A percentile compares a stretch with the other conserved stretches of the same genome.
Evolutionary conservation across 495 filamentous ascomycete genomes (phyloP).

Genomic region (Hypoxylon lienhwacheense): DNA sequence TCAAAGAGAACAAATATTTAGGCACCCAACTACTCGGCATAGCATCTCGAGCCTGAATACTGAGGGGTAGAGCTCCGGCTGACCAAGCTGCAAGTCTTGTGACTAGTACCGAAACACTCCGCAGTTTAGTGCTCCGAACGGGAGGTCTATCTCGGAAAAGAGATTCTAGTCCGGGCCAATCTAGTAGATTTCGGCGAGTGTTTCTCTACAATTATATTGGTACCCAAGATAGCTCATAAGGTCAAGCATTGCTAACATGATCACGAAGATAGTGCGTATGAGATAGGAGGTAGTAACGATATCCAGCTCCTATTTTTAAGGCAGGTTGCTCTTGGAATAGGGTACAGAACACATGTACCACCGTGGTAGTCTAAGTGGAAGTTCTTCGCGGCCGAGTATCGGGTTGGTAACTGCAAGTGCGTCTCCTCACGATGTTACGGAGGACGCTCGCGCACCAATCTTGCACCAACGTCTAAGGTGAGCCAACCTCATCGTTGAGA

Average conservation of each 20-base stretch:
- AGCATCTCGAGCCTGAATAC: slow-evolving; percentile 10
- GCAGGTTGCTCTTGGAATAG: too few species aligned
- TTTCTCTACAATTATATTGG: slow-evolving; percentile 5
- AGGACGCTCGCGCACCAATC: too few species aligned
- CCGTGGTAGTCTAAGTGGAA: too few species aligned
- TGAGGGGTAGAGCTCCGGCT: slow-evolving; percentile 14
- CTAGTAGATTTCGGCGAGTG: slow-evolving; percentile 5
- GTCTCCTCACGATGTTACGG: too few species aligned
- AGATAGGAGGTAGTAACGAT: not conserved
- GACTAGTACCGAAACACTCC: slow-evolving; percentile 13
- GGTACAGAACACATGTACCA: too few species aligned
- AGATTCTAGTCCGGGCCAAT: slow-evolving; percentile 9
- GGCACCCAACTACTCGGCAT: slow-evolving; percentile 11
- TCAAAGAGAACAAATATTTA: slow-evolving; percentile 6
- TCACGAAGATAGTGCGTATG: not conserved
- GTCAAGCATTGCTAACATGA: slow-evolving; percentile 1
- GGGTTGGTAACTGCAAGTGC: too few species aligned
- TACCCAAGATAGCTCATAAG: slow-evolving; percentile 8
- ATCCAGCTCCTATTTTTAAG: too few species aligned
- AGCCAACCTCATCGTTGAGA: not conserved
- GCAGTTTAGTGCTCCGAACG: slow-evolving; percentile 1
- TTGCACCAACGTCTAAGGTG: not conserved
- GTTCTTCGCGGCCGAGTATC: too few species aligned
- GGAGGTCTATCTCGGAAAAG: slow-evolving; percentile 8
- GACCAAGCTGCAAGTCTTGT: slow-evolving; percentile 12